Evolutionary conservation across 257 asterid species (phyloP).

Genomic region (Nyctanthes arbortristis): DNA sequence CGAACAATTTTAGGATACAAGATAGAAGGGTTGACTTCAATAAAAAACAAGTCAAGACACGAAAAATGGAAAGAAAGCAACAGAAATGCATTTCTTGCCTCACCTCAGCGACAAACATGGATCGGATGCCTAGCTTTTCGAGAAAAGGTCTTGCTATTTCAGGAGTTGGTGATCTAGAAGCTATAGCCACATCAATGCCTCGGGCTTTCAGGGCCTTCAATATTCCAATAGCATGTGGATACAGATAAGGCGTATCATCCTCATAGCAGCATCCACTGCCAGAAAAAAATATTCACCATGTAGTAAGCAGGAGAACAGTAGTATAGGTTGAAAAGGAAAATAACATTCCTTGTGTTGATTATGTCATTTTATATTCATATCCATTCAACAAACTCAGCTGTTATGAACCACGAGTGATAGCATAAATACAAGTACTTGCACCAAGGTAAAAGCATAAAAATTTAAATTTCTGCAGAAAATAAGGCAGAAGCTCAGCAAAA

Average conservation of each 20-base stretch:
- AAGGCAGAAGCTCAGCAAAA: neutral
- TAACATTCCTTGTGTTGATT: neutral
- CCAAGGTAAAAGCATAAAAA: neutral
- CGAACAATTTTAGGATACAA: neutral
- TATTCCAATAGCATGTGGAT: slow-evolving; percentile 36
- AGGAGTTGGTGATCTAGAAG: slow-evolving; percentile 38
- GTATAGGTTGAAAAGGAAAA: neutral
- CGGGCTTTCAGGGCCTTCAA: slow-evolving; percentile 27
- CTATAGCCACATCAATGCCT: slow-evolving; percentile 34
- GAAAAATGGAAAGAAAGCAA: neutral
- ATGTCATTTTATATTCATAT: no score
- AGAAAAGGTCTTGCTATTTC: slow-evolving; percentile 32
- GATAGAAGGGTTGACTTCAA: neutral
- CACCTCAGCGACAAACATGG: slow-evolving; percentile 37
- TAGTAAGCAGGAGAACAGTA: neutral
- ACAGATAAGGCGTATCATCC: slow-evolving; percentile 24
- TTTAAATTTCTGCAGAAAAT: neutral
- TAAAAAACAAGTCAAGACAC: neutral
- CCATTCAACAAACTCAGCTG: neutral
- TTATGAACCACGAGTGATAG: neutral
- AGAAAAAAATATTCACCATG: neutral
- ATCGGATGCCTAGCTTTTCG: slow-evolving; percentile 25
- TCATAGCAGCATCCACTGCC: slow-evolving; percentile 27
- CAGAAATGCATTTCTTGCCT: slow-evolving; percentile 1
- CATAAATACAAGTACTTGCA: neutral